These are phyloP conservation scores for Calocybe indica DNA, from an alignment of 768 basidiomycete genomes.

Conservation along the genomic window DNA sequence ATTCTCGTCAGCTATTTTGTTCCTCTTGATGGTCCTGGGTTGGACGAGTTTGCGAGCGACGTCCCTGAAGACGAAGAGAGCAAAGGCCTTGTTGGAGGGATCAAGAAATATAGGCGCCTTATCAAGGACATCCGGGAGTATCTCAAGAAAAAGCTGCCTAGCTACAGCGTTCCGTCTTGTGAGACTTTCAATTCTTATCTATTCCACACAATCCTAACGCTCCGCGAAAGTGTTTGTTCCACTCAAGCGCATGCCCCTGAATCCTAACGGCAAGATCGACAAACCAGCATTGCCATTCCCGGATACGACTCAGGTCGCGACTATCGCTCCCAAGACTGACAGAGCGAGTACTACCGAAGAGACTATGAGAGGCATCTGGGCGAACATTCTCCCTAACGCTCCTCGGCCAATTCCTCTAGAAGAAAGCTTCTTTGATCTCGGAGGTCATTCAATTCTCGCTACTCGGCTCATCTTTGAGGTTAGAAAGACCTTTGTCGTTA, in stretches of 20 bases:
- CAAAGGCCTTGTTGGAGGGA: conserved; percentile 65
- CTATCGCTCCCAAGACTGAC: conserved; percentile 27
- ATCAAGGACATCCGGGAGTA: conserved; percentile 94
- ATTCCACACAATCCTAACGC: conserved; percentile 3
- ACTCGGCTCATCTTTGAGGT: conserved; percentile 97
- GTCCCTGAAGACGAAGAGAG: conserved; percentile 48
- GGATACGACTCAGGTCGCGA: conserved; percentile 74
- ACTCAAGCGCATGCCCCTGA: conserved; percentile 90
- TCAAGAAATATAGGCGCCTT: conserved; percentile 76
- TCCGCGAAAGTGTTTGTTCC: conserved; percentile 81
- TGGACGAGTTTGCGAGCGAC: conserved; percentile 71
- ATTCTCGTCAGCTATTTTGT: conserved; percentile 97
- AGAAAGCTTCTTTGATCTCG: conserved; percentile 97
- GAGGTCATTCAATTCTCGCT: conserved; percentile 97
- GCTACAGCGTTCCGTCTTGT: conserved; percentile 90
- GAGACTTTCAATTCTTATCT: conserved; percentile 22
- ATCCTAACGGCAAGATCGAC: conserved; percentile 99
- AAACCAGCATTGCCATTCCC: conserved; percentile 98
- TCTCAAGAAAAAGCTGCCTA: conserved; percentile 93
- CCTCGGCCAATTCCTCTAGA: conserved; percentile 76
- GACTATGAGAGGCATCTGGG: conserved; percentile 83
- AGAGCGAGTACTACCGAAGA: conserved; percentile 66
- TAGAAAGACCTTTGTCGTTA: conserved; percentile 84
- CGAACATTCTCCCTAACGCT: conserved; percentile 69
- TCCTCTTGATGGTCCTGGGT: conserved; percentile 62